Evolutionary conservation across 2,329 filamentous ascomycete species (phyloP).

Genomic region (Trichoderma citrinoviride): DNA sequence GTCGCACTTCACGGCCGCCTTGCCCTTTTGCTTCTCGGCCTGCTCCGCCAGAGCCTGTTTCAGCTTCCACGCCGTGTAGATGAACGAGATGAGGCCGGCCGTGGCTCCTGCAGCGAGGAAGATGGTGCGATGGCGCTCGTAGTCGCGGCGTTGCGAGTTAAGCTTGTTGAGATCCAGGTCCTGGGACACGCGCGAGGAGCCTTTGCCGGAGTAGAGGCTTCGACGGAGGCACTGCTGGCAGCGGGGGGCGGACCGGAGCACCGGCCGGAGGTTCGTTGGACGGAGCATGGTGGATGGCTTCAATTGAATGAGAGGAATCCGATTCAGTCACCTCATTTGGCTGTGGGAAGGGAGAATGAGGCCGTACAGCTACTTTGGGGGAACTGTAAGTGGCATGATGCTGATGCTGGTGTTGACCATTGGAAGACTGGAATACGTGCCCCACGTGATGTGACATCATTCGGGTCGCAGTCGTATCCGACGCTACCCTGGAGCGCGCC

Average conservation of each 20-base stretch:
- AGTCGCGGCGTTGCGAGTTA: slow-evolving; percentile 46
- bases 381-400: slow-evolving; percentile 9
- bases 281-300: slow-evolving; percentile 31
- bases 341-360: not conserved
- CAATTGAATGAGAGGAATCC: not conserved
- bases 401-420: not conserved
- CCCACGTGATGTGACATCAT: slow-evolving; percentile 24
- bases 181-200: slow-evolving; percentile 42
- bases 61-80: slow-evolving; percentile 53
- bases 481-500: slow-evolving; percentile 9
- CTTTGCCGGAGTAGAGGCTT: slow-evolving; percentile 32
- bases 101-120: slow-evolving; percentile 52
- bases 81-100: slow-evolving; percentile 49
- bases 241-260: slow-evolving; percentile 27
- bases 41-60: slow-evolving; percentile 40
- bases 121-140: slow-evolving; percentile 49
- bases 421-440: not conserved
- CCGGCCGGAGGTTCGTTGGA: slow-evolving; percentile 27
- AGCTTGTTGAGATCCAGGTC: slow-evolving; percentile 51
- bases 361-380: not conserved
- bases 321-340: not conserved
- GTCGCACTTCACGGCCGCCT: slow-evolving; percentile 42
- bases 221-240: slow-evolving; percentile 24
- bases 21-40: slow-evolving; percentile 35
- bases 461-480: not conserved